A percentile compares a stretch with the other conserved stretches of the same genome.
Conservation (phyloP, 2,329 filamentous ascomycete genomes). For the Aspergillus glaucus region DNA sequence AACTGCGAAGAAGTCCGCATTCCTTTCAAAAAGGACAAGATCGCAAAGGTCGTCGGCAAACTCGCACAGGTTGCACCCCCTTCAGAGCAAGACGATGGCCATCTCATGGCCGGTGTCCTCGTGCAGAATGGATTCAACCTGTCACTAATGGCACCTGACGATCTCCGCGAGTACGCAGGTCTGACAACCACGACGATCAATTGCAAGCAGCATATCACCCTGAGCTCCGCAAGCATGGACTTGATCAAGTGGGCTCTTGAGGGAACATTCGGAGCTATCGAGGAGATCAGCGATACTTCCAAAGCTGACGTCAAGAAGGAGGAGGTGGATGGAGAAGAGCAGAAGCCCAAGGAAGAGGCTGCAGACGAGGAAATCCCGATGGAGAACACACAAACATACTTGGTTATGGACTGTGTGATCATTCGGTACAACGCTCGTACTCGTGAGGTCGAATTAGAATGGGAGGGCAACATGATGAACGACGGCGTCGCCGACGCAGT, state of each 20-base stretch:
- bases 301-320: constrained; percentile 17
- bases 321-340: constrained; percentile 33
- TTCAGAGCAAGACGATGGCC: constrained; percentile 38
- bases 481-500: constrained; percentile 97
- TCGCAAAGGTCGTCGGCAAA: constrained; percentile 92
- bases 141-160: constrained; percentile 92
- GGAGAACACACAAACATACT: constrained; percentile 40
- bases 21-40: constrained; percentile 90
- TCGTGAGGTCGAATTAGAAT: constrained; percentile 83
- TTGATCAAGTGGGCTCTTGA: constrained; percentile 91
- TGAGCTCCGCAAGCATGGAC: constrained; percentile 83
- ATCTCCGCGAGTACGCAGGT: constrained; percentile 93
- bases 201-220: constrained; percentile 82
- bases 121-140: constrained; percentile 98
- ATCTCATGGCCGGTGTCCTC: constrained; percentile 78
- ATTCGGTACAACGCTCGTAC: constrained; percentile 66
- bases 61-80: constrained; percentile 76
- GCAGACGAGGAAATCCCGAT: constrained; percentile 42
- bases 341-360: constrained; percentile 31
- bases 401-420: constrained; percentile 84
- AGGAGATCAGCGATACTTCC: constrained; percentile 39
- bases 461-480: constrained; percentile 97
- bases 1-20: constrained; percentile 95
- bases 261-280: constrained; percentile 84
- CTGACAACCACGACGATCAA: constrained; percentile 89